Conservation (phyloP, 2,329 filamentous ascomycete species). For the Dactylellina haptotyla region DNA sequence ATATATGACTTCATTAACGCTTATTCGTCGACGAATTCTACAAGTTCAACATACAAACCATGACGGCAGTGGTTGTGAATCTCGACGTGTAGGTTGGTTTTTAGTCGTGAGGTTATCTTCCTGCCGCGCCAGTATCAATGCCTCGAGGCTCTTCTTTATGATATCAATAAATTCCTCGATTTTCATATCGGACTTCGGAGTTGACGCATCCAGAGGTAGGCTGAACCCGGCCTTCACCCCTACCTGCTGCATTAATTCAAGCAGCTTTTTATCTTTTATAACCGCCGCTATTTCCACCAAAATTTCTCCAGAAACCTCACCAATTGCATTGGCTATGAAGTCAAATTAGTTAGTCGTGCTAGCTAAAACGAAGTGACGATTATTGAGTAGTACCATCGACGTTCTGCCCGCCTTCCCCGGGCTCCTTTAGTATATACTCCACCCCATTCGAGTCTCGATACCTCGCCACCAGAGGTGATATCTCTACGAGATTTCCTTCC, state of each 20-base stretch:
- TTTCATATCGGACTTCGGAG: conserved; percentile 35
- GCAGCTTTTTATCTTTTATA: conserved; percentile 21
- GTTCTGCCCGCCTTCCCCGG: conserved; percentile 74
- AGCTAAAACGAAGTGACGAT: not conserved
- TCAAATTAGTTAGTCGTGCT: not conserved
- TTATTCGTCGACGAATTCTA: not conserved
- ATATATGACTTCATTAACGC: conserved; percentile 2
- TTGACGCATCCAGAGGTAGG: conserved; percentile 30
- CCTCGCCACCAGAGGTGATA: conserved; percentile 75
- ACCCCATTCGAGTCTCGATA: conserved; percentile 66
- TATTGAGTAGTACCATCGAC: conserved; percentile 65
- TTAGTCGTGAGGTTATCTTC: conserved; percentile 24
- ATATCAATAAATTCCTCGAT: conserved; percentile 31
- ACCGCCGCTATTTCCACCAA: conserved; percentile 25
- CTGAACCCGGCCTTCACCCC: conserved; percentile 32
- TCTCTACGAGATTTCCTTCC: conserved; percentile 72
- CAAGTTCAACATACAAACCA: conserved; percentile 46
- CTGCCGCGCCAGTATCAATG: conserved; percentile 21
- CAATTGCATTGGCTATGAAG: conserved; percentile 26
- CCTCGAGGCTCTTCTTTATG: conserved; percentile 39
- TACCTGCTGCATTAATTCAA: conserved; percentile 11
- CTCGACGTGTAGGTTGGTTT: not conserved
- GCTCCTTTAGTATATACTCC: conserved; percentile 74
- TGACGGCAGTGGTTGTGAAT: conserved; percentile 1
- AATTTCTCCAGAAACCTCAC: conserved; percentile 38